Evolutionary conservation across 2,329 filamentous ascomycete genomes (phyloP).

Genomic region (Whalleya microplaca): DNA sequence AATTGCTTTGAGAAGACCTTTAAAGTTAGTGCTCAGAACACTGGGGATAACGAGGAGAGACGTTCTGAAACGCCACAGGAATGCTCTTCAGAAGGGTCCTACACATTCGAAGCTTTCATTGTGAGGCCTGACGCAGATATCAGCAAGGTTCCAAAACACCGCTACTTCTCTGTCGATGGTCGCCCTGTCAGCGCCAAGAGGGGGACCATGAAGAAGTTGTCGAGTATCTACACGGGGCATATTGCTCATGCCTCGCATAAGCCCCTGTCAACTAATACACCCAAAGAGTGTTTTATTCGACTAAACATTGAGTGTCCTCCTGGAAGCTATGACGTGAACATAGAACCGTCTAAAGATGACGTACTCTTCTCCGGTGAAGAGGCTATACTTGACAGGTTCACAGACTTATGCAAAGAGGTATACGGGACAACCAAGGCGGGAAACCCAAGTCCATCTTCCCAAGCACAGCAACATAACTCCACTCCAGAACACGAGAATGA

Average conservation of each 20-base stretch:
- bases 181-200: constrained; percentile 62
- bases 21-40: constrained; percentile 4
- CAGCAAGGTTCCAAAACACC: constrained; percentile 50
- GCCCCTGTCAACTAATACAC: constrained; percentile 28
- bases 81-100: constrained; percentile 31
- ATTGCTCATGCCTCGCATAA: constrained; percentile 41
- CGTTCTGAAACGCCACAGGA: constrained; percentile 7
- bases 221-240: constrained; percentile 54
- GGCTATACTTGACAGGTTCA: constrained; percentile 49
- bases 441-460: not conserved
- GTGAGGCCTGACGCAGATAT: constrained; percentile 53
- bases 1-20: constrained; percentile 53
- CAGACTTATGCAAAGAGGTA: constrained; percentile 45
- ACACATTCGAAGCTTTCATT: constrained; percentile 61
- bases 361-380: constrained; percentile 66
- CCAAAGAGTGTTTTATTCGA: constrained; percentile 62
- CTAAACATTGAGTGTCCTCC: constrained; percentile 65
- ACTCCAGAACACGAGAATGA: not conserved
- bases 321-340: constrained; percentile 70
- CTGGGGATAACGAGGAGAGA: constrained; percentile 1
- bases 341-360: constrained; percentile 74
- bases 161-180: constrained; percentile 70
- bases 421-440: constrained; percentile 36
- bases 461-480: not conserved
- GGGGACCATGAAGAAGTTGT: constrained; percentile 64